These are phyloP conservation scores for Tetrahymena elliotti DNA, from an alignment of 73 alveolate species.

Conservation along the genomic window DNA sequence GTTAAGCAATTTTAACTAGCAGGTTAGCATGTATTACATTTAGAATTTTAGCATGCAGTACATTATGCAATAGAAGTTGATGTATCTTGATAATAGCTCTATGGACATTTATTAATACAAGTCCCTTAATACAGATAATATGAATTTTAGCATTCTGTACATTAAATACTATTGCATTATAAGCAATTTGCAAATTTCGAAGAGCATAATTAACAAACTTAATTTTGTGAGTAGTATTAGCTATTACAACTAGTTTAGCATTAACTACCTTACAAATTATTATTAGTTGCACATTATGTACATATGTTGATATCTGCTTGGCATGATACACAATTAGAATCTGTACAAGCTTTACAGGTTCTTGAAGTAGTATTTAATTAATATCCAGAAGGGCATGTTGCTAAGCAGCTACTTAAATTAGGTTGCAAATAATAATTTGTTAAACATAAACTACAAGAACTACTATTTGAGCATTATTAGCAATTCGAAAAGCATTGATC, in stretches of 20 bases:
- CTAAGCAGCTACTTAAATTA: not conserved
- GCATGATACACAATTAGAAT: not conserved
- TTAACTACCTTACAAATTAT: not conserved
- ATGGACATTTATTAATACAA: not conserved
- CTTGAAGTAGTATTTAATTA: not conserved
- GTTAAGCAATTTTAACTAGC: not conserved
- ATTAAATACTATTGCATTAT: not conserved
- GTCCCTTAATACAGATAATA: not conserved
- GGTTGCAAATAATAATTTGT: not conserved
- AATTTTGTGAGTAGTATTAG: not conserved
- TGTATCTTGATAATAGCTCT: not conserved
- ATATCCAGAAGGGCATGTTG: not conserved
- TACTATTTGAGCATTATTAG: not conserved
- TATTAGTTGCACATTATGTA: not conserved
- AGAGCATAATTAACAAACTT: not conserved
- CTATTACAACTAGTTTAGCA: not conserved
- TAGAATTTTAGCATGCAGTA: not conserved
- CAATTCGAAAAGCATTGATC: not conserved
- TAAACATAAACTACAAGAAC: not conserved
- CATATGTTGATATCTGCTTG: not conserved
- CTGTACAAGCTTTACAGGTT: not conserved
- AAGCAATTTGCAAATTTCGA: not conserved
- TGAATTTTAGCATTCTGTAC: not conserved
- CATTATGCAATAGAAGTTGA: not conserved
- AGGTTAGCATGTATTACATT: not conserved